These are phyloP conservation scores for Termitomyces titanicus DNA, from an alignment of 768 basidiomycete species.

Conservation along the genomic window DNA sequence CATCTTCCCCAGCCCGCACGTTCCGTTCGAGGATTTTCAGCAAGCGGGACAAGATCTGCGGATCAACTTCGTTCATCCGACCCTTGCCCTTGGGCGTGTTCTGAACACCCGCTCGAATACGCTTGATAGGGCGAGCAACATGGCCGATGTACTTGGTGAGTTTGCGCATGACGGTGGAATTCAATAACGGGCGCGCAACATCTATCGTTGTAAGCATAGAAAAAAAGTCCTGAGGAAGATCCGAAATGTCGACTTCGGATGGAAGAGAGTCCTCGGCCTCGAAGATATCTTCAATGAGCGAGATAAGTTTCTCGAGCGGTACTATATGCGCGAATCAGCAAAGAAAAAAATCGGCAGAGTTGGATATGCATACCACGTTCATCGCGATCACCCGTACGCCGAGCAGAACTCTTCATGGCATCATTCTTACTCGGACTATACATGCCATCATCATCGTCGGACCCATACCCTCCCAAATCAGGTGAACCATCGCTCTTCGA, in stretches of 20 bases:
- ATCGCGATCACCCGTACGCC: conserved; percentile 71
- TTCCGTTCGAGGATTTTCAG: conserved; percentile 79
- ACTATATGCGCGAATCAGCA: conserved; percentile 28
- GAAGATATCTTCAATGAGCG: conserved; percentile 81
- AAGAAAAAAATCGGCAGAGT: background rate
- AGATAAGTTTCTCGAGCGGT: conserved; percentile 72
- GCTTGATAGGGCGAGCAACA: conserved; percentile 63
- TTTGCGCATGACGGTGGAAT: conserved; percentile 57
- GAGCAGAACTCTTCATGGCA: conserved; percentile 45
- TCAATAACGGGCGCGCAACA: conserved; percentile 55
- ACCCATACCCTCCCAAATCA: conserved; percentile 58
- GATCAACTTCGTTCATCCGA: conserved; percentile 67
- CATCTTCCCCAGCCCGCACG: conserved; percentile 69
- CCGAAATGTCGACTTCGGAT: conserved; percentile 44
- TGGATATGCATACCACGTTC: conserved; percentile 52
- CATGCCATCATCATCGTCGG: conserved; percentile 37
- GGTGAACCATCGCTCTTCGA: conserved; percentile 31
- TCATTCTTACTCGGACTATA: conserved; percentile 29
- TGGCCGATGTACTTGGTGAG: conserved; percentile 67
- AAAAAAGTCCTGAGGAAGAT: conserved; percentile 61
- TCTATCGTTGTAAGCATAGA: conserved; percentile 54
- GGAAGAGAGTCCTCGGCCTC: conserved; percentile 74
- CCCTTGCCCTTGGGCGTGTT: conserved; percentile 50
- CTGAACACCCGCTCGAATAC: conserved; percentile 43
- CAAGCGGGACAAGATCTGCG: conserved; percentile 54